Conservation (phyloP, 257 asterid genomes). For the Knoxia roxburghii region DNA sequence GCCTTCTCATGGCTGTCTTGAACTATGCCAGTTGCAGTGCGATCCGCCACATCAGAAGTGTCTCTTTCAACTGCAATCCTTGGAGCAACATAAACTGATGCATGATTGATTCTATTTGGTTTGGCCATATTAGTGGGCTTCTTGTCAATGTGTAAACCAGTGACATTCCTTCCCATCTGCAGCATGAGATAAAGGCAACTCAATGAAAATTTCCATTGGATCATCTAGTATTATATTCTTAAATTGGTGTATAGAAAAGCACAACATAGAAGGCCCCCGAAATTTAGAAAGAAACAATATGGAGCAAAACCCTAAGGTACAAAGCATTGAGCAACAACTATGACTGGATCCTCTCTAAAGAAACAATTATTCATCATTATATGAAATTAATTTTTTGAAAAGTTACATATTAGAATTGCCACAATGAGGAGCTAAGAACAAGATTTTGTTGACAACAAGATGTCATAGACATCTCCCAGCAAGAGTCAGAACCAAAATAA, state of each 20-base stretch:
- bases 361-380: neutral
- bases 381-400: neutral
- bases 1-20: conserved; percentile 40
- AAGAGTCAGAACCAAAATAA: neutral
- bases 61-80: conserved; percentile 30
- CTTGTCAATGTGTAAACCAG: conserved; percentile 43
- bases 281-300: neutral
- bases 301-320: neutral
- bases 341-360: neutral
- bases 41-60: conserved; percentile 28
- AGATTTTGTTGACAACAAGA: neutral
- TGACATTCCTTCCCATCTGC: conserved; percentile 56
- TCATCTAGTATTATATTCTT: neutral
- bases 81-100: conserved; percentile 33
- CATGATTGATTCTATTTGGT: conserved; percentile 35
- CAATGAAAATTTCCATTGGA: conserved; percentile 9
- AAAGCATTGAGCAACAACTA: neutral
- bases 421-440: neutral
- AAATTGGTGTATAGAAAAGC: neutral
- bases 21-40: conserved; percentile 22
- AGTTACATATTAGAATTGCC: neutral
- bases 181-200: conserved; percentile 17
- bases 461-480: neutral
- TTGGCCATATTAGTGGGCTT: conserved; percentile 24
- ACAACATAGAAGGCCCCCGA: neutral